Evolutionary conservation across 2,329 filamentous ascomycete genomes (phyloP).

Genomic region (Aspergillus alliaceus): DNA sequence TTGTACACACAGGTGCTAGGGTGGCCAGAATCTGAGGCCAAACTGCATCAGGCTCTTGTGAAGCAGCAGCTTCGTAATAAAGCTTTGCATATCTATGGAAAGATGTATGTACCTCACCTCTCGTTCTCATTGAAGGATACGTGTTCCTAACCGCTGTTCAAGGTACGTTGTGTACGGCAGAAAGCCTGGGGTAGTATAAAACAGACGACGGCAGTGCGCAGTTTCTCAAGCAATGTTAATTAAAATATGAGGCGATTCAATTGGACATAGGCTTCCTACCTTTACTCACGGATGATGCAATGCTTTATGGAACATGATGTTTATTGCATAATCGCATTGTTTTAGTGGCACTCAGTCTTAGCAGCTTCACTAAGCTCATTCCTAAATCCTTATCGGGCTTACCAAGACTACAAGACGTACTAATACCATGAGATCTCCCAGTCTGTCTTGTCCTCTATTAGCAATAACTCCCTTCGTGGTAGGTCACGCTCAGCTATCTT

Average conservation of each 20-base stretch:
- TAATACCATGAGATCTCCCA: background rate
- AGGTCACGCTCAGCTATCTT: too few species aligned
- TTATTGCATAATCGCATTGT: too few species aligned
- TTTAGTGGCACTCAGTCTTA: too few species aligned
- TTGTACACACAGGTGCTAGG: background rate
- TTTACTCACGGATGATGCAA: too few species aligned
- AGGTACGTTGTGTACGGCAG: background rate
- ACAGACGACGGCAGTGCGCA: background rate
- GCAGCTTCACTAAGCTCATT: too few species aligned
- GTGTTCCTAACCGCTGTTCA: background rate
- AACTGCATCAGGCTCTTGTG: background rate
- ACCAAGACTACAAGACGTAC: background rate
- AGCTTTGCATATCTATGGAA: background rate
- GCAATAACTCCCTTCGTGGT: too few species aligned
- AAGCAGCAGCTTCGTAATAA: background rate
- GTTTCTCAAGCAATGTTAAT: background rate
- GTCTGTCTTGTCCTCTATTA: background rate
- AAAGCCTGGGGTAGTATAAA: background rate
- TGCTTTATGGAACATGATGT: too few species aligned
- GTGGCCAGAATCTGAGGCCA: background rate
- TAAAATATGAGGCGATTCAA: background rate
- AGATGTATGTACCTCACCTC: background rate
- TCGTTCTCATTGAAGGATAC: background rate
- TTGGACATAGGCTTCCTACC: too few species aligned
- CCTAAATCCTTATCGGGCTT: too few species aligned